phyloP scores from a whole-genome alignment of 1,284 basidiomycete genomes.

The Malassezia brasiliensis region DNA sequence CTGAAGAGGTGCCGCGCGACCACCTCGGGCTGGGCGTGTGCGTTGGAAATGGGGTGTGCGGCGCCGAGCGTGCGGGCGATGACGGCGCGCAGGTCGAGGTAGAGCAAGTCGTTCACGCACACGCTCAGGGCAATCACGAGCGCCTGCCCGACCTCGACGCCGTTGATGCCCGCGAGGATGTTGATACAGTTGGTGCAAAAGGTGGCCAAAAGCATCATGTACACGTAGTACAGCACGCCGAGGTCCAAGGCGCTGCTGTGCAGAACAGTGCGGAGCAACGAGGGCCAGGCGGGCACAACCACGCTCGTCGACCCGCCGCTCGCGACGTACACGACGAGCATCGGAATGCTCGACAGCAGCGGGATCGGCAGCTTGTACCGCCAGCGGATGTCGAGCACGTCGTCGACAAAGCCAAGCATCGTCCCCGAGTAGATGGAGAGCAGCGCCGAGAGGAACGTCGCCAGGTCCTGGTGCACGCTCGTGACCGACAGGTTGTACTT shows the following conservation, averaged over 20 bases:
- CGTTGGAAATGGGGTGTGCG: slow-evolving; percentile 44
- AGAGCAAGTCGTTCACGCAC: slow-evolving; percentile 80
- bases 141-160: slow-evolving; percentile 80
- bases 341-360: slow-evolving; percentile 83
- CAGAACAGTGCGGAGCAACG: slow-evolving; percentile 32
- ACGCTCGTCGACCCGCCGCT: slow-evolving; percentile 85
- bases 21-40: slow-evolving; percentile 55
- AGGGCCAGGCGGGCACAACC: slow-evolving; percentile 64
- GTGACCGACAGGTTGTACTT: neutral
- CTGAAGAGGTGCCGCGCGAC: slow-evolving; percentile 88
- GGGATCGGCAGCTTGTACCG: slow-evolving; percentile 91
- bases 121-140: slow-evolving; percentile 84
- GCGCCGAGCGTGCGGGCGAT: slow-evolving; percentile 23
- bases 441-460: slow-evolving; percentile 83
- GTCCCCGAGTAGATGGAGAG: slow-evolving; percentile 83
- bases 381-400: slow-evolving; percentile 98
- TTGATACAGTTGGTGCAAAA: slow-evolving; percentile 98
- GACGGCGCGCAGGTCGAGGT: slow-evolving; percentile 49
- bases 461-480: slow-evolving; percentile 53
- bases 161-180: slow-evolving; percentile 95
- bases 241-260: slow-evolving; percentile 73
- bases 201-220: slow-evolving; percentile 89
- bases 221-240: slow-evolving; percentile 87
- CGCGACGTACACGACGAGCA: slow-evolving; percentile 91
- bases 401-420: slow-evolving; percentile 88